Percentiles rank a stretch among this genome's conserved stretches.
These are phyloP conservation scores for Vigna mungo DNA, from an alignment of 306 rosid genomes.

Conservation along the genomic window DNA sequence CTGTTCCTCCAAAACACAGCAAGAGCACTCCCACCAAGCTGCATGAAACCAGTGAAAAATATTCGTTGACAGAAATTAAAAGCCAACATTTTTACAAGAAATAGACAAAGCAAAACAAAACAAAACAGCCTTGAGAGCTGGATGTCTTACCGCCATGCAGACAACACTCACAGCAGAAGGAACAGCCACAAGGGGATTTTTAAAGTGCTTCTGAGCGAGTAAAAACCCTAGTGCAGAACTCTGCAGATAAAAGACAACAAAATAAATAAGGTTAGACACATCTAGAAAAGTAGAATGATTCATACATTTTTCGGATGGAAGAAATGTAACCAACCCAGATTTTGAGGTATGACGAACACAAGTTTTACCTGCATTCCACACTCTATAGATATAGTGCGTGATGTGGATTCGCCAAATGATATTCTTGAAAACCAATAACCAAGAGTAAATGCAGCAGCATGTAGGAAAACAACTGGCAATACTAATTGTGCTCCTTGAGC, in stretches of 20 bases:
- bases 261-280: slow-evolving; percentile 19
- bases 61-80: slow-evolving; percentile 13
- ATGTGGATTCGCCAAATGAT: slow-evolving; percentile 95
- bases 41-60: slow-evolving; percentile 34
- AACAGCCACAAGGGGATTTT: slow-evolving; percentile 88
- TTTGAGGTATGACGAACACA: slow-evolving; percentile 2
- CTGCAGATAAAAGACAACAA: slow-evolving; percentile 43
- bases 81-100: slow-evolving; percentile 20
- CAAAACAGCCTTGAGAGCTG: slow-evolving; percentile 8
- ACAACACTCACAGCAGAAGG: slow-evolving; percentile 97
- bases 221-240: slow-evolving; percentile 96
- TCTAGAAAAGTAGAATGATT: not conserved
- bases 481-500: slow-evolving; percentile 82
- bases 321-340: slow-evolving; percentile 4
- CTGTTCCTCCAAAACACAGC: slow-evolving; percentile 91
- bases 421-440: slow-evolving; percentile 86
- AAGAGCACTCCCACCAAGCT: slow-evolving; percentile 96
- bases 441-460: slow-evolving; percentile 86
- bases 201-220: slow-evolving; percentile 94
- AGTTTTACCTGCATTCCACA: slow-evolving; percentile 93
- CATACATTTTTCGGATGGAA: not conserved
- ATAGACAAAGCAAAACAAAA: slow-evolving; percentile 27
- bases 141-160: slow-evolving; percentile 85
- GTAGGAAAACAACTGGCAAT: slow-evolving; percentile 84
- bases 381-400: slow-evolving; percentile 96